phyloP scores from a whole-genome alignment of 345 rosid species.

The Stellera chamaejasme region DNA sequence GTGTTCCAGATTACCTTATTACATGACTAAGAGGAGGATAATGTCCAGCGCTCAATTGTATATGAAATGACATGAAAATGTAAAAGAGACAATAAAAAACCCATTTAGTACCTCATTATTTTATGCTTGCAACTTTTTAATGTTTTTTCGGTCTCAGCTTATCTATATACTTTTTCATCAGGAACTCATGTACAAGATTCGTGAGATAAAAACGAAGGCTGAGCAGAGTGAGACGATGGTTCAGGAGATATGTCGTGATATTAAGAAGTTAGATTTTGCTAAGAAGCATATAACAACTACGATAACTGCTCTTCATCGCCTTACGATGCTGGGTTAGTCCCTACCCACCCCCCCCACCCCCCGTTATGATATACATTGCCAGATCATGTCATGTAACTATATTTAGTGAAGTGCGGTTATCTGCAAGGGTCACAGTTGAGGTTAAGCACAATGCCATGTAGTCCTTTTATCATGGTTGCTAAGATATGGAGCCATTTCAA shows the following conservation, averaged over 20 bases:
- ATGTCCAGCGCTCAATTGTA: too few relatives aligned
- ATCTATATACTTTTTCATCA: constrained; percentile 19
- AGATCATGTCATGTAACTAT: too few relatives aligned
- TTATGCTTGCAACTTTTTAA: background rate
- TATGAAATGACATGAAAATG: too few relatives aligned
- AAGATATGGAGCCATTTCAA: too few relatives aligned
- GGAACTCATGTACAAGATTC: constrained; percentile 92
- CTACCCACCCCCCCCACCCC: too few relatives aligned
- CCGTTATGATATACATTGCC: too few relatives aligned
- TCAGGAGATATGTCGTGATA: constrained; percentile 97
- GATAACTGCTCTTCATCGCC: constrained; percentile 98
- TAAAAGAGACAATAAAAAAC: background rate
- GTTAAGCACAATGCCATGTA: background rate
- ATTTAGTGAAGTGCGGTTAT: too few relatives aligned
- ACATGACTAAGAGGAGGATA: background rate
- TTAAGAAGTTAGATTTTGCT: constrained; percentile 96
- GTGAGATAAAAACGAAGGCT: constrained; percentile 96
- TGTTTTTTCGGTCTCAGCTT: constrained; percentile 12
- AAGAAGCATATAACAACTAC: constrained; percentile 98
- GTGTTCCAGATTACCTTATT: background rate
- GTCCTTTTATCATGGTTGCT: too few relatives aligned
- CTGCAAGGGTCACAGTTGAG: background rate
- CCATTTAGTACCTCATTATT: background rate
- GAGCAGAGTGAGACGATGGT: constrained; percentile 99
- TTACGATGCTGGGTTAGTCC: constrained; percentile 88